Base-by-base conservation (phyloP, 2,329 filamentous ascomycete species). In the Fusarium drepaniforme region DNA sequence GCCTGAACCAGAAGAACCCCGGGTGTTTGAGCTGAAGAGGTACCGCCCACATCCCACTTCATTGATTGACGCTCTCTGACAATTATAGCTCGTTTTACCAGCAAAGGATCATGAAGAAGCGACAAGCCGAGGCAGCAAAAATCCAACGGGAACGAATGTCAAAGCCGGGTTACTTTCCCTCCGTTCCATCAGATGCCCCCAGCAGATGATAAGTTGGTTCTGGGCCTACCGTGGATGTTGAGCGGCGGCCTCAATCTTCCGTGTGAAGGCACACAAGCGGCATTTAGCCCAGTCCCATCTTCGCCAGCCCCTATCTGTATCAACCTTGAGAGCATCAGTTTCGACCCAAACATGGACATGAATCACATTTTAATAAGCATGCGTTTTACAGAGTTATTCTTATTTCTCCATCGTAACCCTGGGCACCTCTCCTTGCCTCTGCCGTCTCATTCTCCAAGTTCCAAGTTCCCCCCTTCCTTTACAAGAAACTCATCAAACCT, bases 11-110 rank as follows among this genome's bases (percentile, higher is more conserved):
- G 92, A 94, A 70, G 91, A 94, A 70, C 93, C 94, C 23, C 90
- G 96, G 49, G 89, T 97, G 4, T 99, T 97, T 84, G 90, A 93
- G 75, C 86, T 98, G 68, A 93, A 96, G 80, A 95, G 92, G 93
- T 96, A 84, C 13, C 77, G 46, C 3, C 33, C 4, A 9, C 12
- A 13, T 8, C 5, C 8, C 21, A 13, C 1, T 2, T 15, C 11
- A 1, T 0, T 33, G 28, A 16, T 60, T 40, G 16, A 59, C n/a
- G 15, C 57, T 65, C 12, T 30, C 40, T 74, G 12, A 75, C 57
- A 23, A 15, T 4, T 3, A 1, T 37, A 97, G 94, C 78, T 89
- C 91, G 30, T 98, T 99, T 83, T 97, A 95, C 81, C 93, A 96
- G 77, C 94, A 95, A 85, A 91, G 97, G 18, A 82, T 98, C 61